Evolutionary conservation across 768 basidiomycete species (phyloP).

Genomic region (Tricholoma terreum): DNA sequence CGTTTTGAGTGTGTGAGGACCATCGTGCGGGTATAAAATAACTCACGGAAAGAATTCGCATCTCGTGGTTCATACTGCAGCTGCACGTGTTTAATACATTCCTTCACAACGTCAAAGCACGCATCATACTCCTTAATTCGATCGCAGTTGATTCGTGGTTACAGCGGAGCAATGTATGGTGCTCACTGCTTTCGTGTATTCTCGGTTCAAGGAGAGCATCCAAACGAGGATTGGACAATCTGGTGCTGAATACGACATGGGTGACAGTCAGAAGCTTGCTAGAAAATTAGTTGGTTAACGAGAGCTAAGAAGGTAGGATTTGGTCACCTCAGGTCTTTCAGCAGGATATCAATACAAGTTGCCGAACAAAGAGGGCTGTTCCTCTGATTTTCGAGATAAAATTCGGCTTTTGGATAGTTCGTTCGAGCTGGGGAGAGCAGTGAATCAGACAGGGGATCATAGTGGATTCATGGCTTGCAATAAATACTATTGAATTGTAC

Average conservation of each 20-base stretch:
- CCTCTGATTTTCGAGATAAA: background rate
- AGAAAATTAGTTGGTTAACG: background rate
- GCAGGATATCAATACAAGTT: background rate
- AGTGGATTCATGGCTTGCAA: background rate
- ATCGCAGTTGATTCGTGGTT: constrained; percentile 10
- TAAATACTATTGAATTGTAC: background rate
- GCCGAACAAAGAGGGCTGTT: background rate
- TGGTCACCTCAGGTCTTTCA: background rate
- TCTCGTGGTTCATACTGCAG: constrained; percentile 54
- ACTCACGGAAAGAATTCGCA: constrained; percentile 67
- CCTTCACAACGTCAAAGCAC: constrained; percentile 56
- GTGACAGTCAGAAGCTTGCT: background rate
- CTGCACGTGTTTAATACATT: constrained; percentile 57
- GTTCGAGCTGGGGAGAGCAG: background rate
- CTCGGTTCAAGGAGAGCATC: constrained; percentile 77
- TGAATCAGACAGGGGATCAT: background rate
- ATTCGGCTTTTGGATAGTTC: background rate
- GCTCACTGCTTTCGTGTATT: constrained; percentile 63
- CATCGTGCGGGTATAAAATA: background rate
- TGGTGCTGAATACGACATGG: constrained; percentile 3
- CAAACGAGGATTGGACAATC: constrained; percentile 74
- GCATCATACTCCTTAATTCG: constrained; percentile 65
- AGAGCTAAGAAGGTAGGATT: background rate
- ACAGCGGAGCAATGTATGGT: constrained; percentile 5
- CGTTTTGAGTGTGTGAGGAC: background rate